These are phyloP conservation scores for Nadsonia fulvescens DNA, from an alignment of 805 yeast species.

Conservation along the genomic window DNA sequence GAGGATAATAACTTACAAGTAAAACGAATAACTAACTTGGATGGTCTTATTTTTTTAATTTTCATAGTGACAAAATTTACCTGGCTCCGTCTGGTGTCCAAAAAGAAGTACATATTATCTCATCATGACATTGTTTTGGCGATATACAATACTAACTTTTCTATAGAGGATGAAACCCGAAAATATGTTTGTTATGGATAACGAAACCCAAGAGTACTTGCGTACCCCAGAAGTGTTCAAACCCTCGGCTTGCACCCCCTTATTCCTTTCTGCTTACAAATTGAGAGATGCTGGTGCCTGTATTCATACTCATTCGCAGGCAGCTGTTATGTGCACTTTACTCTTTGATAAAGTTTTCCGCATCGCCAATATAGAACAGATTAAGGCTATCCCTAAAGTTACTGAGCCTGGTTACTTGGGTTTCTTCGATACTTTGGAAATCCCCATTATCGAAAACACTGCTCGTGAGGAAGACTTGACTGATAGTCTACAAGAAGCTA, in stretches of 20 bases:
- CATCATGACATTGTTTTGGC: slow-evolving; percentile 1
- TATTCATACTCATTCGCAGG: slow-evolving; percentile 85
- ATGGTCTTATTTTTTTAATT: no score
- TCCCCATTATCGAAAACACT: slow-evolving; percentile 83
- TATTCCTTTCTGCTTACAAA: slow-evolving; percentile 56
- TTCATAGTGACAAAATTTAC: slow-evolving; percentile 38
- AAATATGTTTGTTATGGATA: slow-evolving; percentile 63
- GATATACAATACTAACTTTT: background rate
- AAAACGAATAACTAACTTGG: no score
- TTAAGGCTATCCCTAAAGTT: slow-evolving; percentile 71
- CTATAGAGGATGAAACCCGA: slow-evolving; percentile 47
- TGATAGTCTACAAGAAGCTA: slow-evolving; percentile 38
- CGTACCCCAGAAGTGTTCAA: slow-evolving; percentile 49
- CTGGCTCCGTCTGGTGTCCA: slow-evolving; percentile 95
- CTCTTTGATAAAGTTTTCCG: slow-evolving; percentile 53
- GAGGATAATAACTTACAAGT: no score
- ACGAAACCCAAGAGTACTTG: slow-evolving; percentile 31
- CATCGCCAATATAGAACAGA: slow-evolving; percentile 73
- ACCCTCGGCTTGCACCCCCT: slow-evolving; percentile 89
- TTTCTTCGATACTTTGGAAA: slow-evolving; percentile 54
- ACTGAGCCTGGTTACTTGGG: slow-evolving; percentile 50
- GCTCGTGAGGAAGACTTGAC: slow-evolving; percentile 77
- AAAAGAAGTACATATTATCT: slow-evolving; percentile 43
- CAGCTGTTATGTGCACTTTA: slow-evolving; percentile 66
- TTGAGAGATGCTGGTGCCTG: slow-evolving; percentile 73